A percentile compares a stretch with the other conserved stretches of the same genome.
These are phyloP conservation scores for Asclepias syriaca DNA, from an alignment of 257 asterid species.

Conservation along the genomic window DNA sequence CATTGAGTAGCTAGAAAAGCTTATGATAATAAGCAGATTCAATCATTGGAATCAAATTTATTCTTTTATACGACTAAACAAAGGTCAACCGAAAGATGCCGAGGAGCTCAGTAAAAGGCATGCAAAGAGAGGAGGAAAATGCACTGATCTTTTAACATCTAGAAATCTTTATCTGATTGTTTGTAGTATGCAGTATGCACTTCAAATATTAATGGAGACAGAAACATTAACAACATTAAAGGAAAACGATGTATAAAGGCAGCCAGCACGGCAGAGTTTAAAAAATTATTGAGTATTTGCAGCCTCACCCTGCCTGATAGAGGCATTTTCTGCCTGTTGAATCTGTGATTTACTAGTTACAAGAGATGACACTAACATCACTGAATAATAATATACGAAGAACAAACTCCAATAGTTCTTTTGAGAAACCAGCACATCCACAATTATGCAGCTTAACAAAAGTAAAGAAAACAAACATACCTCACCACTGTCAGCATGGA, in stretches of 20 bases:
- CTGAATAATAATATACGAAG: background rate
- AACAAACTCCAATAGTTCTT: background rate
- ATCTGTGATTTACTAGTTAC: background rate
- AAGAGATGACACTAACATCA: background rate
- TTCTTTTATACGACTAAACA: background rate
- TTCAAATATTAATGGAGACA: background rate
- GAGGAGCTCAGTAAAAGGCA: background rate
- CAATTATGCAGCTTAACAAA: background rate
- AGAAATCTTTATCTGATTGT: background rate
- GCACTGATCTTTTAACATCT: background rate
- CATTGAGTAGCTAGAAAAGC: background rate
- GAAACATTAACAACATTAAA: background rate
- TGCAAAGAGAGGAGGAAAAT: background rate
- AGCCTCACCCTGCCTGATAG: background rate
- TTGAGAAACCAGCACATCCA: background rate
- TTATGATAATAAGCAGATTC: background rate
- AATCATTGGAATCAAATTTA: background rate
- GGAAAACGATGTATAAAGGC: background rate
- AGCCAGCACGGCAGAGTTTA: background rate
- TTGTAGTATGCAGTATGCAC: background rate
- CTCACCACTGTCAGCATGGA: slow-evolving; percentile 77
- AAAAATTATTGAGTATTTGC: background rate
- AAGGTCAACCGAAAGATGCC: background rate
- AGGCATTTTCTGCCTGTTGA: background rate
- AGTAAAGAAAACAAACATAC: slow-evolving; percentile 28